Conservation (phyloP, 225 moss, liverwort and hornwort genomes). For the Pseudoscleropodium purum region DNA sequence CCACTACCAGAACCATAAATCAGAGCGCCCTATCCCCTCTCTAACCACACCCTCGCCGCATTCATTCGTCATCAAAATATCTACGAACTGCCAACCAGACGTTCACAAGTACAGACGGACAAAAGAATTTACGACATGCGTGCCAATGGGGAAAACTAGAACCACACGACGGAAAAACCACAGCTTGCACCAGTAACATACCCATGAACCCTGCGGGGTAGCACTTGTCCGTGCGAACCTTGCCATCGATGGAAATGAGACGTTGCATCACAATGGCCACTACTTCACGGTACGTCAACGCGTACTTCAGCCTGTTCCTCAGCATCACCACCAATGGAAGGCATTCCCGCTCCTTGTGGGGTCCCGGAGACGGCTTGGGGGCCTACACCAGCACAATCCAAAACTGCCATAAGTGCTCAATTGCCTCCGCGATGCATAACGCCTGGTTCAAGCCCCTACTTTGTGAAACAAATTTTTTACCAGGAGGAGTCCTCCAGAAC, state of each 20-base stretch:
- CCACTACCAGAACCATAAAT: not conserved
- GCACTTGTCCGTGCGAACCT: slow-evolving; percentile 74
- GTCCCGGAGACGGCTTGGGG: slow-evolving; percentile 71
- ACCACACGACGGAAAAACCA: not conserved
- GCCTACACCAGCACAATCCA: slow-evolving; percentile 15
- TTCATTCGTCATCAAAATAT: not conserved
- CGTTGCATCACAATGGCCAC: slow-evolving; percentile 80
- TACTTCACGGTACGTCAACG: slow-evolving; percentile 69
- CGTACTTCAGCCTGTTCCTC: slow-evolving; percentile 68
- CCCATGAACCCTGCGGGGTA: slow-evolving; percentile 82
- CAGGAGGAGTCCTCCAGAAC: not conserved
- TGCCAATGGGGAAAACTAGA: not conserved
- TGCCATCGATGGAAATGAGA: slow-evolving; percentile 70
- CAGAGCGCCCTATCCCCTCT: not conserved
- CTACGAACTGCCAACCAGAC: not conserved
- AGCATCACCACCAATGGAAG: slow-evolving; percentile 59
- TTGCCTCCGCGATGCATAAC: not conserved
- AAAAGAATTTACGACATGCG: not conserved
- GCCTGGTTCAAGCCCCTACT: not conserved
- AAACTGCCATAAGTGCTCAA: not conserved
- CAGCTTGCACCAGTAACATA: not conserved
- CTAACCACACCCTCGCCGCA: not conserved
- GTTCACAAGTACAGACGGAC: not conserved
- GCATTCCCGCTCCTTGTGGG: slow-evolving; percentile 76
- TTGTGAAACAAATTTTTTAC: not conserved